Evolutionary conservation across 106 monocot species (phyloP).

Genomic region (Allium cepa): DNA sequence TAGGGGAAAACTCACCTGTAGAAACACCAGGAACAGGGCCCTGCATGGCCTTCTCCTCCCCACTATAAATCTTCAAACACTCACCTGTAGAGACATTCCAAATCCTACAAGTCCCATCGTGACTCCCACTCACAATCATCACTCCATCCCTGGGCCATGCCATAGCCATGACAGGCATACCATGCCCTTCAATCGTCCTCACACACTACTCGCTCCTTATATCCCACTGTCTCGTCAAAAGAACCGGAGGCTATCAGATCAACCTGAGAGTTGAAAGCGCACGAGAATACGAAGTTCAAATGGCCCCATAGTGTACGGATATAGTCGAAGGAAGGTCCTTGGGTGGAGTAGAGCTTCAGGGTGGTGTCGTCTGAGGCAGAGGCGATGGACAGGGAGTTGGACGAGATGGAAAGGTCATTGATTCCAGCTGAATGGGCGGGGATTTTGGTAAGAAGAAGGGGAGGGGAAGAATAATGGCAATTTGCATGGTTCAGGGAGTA

Average conservation of each 20-base stretch:
- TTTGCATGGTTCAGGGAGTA: conserved; percentile 19
- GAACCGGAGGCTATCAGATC: conserved; percentile 62
- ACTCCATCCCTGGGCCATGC: conserved; percentile 77
- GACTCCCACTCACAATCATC: conserved; percentile 75
- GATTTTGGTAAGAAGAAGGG: conserved; percentile 32
- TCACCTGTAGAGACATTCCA: conserved; percentile 68
- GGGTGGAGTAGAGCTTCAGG: conserved; percentile 73
- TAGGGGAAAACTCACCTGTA: conserved; percentile 89
- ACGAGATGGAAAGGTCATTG: conserved; percentile 91
- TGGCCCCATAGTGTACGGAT: conserved; percentile 70
- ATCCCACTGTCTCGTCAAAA: conserved; percentile 76
- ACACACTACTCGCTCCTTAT: conserved; percentile 60
- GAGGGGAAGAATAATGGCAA: conserved; percentile 19
- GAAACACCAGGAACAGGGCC: conserved; percentile 47
- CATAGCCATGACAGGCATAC: conserved; percentile 65
- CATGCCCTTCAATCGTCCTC: conserved; percentile 49
- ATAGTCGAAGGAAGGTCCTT: conserved; percentile 34
- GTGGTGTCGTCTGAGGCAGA: conserved; percentile 97
- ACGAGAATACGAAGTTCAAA: conserved; percentile 81
- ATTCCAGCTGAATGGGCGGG: conserved; percentile 72
- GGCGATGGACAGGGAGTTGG: conserved; percentile 85
- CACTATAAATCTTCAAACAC: conserved; percentile 57
- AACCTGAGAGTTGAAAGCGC: conserved; percentile 72
- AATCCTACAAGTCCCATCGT: conserved; percentile 86
- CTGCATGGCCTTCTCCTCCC: conserved; percentile 37